Evolutionary conservation across 2,329 filamentous ascomycete species (phyloP).

Genomic region (Metarhizium anisopliae): DNA sequence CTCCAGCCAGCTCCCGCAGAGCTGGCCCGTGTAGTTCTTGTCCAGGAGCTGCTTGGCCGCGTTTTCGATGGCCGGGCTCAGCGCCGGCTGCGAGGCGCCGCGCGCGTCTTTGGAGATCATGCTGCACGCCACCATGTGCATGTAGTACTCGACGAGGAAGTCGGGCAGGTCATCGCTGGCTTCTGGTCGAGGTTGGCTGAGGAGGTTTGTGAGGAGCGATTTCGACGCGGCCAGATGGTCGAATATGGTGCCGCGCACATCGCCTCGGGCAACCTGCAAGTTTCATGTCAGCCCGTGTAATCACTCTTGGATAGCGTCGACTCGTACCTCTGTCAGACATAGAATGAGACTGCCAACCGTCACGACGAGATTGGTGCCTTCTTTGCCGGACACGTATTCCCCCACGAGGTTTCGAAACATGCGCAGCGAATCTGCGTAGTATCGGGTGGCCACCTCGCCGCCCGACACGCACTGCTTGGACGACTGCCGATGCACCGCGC

Average conservation of each 20-base stretch:
- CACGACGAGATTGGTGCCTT: slow-evolving; percentile 27
- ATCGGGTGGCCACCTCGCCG: slow-evolving; percentile 23
- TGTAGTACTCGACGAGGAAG: slow-evolving; percentile 39
- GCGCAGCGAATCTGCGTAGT: slow-evolving; percentile 26
- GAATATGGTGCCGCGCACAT: slow-evolving; percentile 35
- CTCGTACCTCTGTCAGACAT: slow-evolving; percentile 35
- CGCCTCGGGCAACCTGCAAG: slow-evolving; percentile 28
- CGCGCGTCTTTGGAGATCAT: slow-evolving; percentile 34
- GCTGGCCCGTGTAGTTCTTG: slow-evolving; percentile 24
- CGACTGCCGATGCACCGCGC: slow-evolving; percentile 28
- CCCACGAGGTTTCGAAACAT: slow-evolving; percentile 26
- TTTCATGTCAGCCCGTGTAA: slow-evolving; percentile 6
- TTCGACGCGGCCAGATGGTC: slow-evolving; percentile 36
- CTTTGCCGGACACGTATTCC: slow-evolving; percentile 23
- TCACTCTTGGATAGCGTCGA: too few species aligned
- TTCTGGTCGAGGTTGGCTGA: slow-evolving; percentile 21
- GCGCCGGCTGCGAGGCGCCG: slow-evolving; percentile 19
- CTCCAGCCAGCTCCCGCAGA: slow-evolving; percentile 31
- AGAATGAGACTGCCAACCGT: slow-evolving; percentile 35
- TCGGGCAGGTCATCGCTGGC: slow-evolving; percentile 29
- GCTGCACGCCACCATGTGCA: slow-evolving; percentile 36
- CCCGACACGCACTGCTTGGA: slow-evolving; percentile 17
- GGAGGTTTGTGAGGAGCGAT: slow-evolving; percentile 28
- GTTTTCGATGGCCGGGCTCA: slow-evolving; percentile 21
- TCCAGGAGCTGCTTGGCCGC: slow-evolving; percentile 19